Evolutionary conservation across 2,329 filamentous ascomycete genomes (phyloP), one percentile per base, ranked within the genome.

Genomic region (Tolypocladium endophyticum): DNA sequence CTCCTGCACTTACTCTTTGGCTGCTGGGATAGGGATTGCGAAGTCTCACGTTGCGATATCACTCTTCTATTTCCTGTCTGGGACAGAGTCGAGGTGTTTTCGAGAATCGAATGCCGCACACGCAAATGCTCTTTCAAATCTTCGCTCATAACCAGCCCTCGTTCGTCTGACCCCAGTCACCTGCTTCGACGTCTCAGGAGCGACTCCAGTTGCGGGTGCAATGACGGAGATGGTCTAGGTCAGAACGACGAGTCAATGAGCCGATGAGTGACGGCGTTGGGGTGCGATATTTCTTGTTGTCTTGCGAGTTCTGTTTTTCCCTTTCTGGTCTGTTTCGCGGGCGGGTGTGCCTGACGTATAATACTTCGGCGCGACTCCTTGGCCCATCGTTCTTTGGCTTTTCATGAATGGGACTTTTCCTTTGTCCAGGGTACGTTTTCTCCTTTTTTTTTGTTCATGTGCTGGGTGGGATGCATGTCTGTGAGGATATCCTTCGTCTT

Each of bases 61-160:
- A 64, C 58, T 64, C 66, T 65, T 62, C 66, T 53, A 33, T 52
- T 62, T 63, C 59, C 58, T 59, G 50, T 47, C 58, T 45, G 55
- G 55, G 35, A 45, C 55, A 45, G 55, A 39, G 38, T 38, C 28
- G 36, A 39, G 8, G 23, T 33, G 33, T 33, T 43, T 20, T 45
- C 25, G 25, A 45, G 25, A 23, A 45, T 20, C 54, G 54, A 28
- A 43, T 56, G 33, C 33, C 55, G 55, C 55, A 45, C 33, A 33
- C n/a, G 55, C 55, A 43, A 43, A 11, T 43, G 30, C n/a, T 12
- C 14, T 14, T 36, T 28, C 7, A n/a, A 35, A 4, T n/a, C 18
- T 12, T 25, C 11, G 1, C 18, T 53, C 30, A 33, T 20, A 23
- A 3, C 30, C 20, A 33, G 0, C 14, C 30, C 14, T 23, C 9